Percentiles rank a stretch among this genome's conserved stretches.
These are phyloP conservation scores for Trichophyton mentagrophytes DNA, from an alignment of 2,329 filamentous ascomycete genomes.

Conservation along the genomic window DNA sequence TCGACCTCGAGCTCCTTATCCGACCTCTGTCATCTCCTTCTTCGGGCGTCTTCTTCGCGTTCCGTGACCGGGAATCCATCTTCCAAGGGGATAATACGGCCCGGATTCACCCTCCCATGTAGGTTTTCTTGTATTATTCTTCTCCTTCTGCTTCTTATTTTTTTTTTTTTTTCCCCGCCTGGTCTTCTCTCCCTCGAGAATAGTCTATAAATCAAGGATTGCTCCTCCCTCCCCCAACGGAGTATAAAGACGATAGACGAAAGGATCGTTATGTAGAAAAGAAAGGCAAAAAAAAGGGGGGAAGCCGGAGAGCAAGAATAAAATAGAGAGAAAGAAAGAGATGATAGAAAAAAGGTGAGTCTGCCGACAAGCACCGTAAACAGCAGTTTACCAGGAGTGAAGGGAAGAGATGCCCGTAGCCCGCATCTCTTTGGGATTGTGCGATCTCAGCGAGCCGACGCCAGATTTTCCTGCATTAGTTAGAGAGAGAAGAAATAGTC, in stretches of 20 bases:
- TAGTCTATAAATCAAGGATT: not conserved
- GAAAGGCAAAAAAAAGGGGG: not conserved
- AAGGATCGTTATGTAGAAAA: not conserved
- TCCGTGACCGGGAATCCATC: constrained; percentile 9
- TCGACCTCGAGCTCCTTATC: not conserved
- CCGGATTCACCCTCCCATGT: not conserved
- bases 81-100: not conserved
- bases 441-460: not conserved
- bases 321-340: not conserved
- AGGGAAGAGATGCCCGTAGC: not conserved
- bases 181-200: not conserved
- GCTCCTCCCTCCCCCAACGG: not conserved
- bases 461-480: not conserved
- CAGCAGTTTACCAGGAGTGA: not conserved
- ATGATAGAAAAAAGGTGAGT: not conserved
- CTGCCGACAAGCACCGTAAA: not conserved
- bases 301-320: too few species aligned
- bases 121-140: not conserved
- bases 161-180: not conserved
- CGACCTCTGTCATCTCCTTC: constrained; percentile 11
- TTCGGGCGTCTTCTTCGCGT: constrained; percentile 6
- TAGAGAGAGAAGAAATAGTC: not conserved
- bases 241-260: not conserved
- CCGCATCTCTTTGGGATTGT: constrained; percentile 1
- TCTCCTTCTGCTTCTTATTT: not conserved